Evolutionary conservation across 2,329 filamentous ascomycete species (phyloP).

Genomic region (Fusarium temperatum): DNA sequence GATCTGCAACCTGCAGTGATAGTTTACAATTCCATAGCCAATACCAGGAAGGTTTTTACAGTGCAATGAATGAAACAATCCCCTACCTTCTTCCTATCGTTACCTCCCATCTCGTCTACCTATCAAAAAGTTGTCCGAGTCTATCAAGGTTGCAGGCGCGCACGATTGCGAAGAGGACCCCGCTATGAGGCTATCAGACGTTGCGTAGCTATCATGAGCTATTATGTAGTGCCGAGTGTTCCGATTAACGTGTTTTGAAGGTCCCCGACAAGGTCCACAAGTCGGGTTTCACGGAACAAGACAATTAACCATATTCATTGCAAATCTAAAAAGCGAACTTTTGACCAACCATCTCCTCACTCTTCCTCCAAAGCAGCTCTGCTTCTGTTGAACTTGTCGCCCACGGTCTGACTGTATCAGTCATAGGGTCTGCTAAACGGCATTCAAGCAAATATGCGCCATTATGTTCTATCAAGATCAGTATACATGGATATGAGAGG

Average conservation of each 20-base stretch:
- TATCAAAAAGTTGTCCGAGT: too few species aligned
- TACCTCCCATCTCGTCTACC: too few species aligned
- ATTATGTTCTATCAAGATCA: constrained; percentile 1
- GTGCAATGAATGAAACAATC: too few species aligned
- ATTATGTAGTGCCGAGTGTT: background rate
- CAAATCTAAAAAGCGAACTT: background rate
- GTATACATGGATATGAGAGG: fast-evolving
- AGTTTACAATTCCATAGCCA: too few species aligned
- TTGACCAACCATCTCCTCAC: constrained; percentile 27
- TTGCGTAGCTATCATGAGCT: background rate
- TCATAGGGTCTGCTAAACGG: constrained; percentile 9
- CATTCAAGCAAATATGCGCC: constrained; percentile 14
- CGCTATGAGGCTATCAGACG: background rate
- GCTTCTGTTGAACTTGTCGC: constrained; percentile 16
- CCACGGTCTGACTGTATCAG: constrained; percentile 23
- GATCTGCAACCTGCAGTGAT: too few species aligned
- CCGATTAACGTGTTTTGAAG: fast-evolving
- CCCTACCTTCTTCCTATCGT: too few species aligned
- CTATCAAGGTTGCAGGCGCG: background rate
- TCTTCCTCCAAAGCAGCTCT: constrained; percentile 19
- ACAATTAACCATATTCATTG: fast-evolving
- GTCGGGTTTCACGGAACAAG: background rate
- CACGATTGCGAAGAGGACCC: background rate
- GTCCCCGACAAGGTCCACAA: background rate
- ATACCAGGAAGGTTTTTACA: too few species aligned